phyloP scores from a whole-genome alignment of 805 yeast species.

The Scheffersomyces amazonensis region DNA sequence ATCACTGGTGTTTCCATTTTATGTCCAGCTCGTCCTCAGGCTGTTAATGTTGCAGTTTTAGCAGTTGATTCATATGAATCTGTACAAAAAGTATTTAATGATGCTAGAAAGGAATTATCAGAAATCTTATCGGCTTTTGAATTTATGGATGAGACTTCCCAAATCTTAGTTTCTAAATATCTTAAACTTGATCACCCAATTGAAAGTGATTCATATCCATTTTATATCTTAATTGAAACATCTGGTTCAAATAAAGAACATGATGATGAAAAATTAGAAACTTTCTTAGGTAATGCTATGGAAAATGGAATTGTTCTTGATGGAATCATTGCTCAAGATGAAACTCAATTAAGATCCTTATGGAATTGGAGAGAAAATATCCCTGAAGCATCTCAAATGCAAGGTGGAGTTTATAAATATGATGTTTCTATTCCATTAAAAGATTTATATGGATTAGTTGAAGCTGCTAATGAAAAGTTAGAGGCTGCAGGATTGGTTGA shows the following conservation, averaged over 20 bases:
- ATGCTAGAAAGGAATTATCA: constrained; percentile 73
- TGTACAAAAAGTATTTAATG: constrained; percentile 78
- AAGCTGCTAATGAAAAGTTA: constrained; percentile 66
- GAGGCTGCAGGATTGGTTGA: constrained; percentile 57
- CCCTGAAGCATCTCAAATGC: constrained; percentile 81
- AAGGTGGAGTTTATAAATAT: constrained; percentile 95
- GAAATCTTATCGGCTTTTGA: constrained; percentile 93
- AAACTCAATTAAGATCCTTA: constrained; percentile 72
- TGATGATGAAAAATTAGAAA: constrained; percentile 85
- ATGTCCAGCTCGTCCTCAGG: constrained; percentile 85
- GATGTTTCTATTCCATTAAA: constrained; percentile 90
- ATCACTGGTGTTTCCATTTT: constrained; percentile 87
- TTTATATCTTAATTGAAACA: constrained; percentile 89
- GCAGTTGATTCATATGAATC: constrained; percentile 78
- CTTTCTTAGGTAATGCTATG: constrained; percentile 80
- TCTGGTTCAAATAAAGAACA: constrained; percentile 94
- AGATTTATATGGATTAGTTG: constrained; percentile 78
- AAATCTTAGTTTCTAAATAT: constrained; percentile 58
- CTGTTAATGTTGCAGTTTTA: constrained; percentile 83
- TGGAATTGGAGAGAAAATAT: constrained; percentile 97
- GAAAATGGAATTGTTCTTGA: constrained; percentile 82
- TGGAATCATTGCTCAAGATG: constrained; percentile 96
- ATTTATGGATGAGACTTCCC: constrained; percentile 81
- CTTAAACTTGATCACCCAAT: constrained; percentile 70
- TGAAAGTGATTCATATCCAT: constrained; percentile 73